Evolutionary conservation across 176 grass and related monocot genomes (phyloP).

Genomic region (Rhynchospora pubera): DNA sequence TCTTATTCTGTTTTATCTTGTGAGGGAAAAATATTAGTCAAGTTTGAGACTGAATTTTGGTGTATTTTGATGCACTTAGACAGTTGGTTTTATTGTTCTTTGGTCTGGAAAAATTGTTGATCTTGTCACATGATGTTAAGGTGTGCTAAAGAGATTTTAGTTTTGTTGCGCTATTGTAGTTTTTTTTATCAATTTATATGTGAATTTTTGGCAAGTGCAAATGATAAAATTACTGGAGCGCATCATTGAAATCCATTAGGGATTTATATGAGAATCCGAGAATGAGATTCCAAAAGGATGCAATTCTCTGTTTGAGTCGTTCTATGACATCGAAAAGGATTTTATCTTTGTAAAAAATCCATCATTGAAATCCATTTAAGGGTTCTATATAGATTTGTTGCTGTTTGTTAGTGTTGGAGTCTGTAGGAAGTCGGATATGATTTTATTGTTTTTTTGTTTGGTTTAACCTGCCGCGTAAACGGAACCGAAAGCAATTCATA

Average conservation of each 20-base stretch:
- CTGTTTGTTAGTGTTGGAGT: no score
- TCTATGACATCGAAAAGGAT: no score
- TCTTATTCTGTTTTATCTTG: constrained; percentile 9
- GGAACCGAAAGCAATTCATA: not conserved
- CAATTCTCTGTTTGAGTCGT: no score
- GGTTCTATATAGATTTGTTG: no score
- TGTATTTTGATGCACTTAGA: constrained; percentile 18
- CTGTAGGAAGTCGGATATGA: no score
- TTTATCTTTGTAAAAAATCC: no score
- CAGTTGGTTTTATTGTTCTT: constrained; percentile 5
- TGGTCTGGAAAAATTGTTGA: constrained; percentile 9
- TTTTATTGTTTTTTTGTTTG: no score
- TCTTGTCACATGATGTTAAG: not conserved
- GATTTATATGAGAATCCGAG: no score
- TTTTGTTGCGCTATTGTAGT: not conserved
- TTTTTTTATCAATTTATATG: not conserved
- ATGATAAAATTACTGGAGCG: no score
- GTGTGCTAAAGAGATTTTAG: not conserved
- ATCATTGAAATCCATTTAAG: no score
- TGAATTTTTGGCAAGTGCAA: not conserved
- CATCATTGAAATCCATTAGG: no score
- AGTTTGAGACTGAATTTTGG: not conserved
- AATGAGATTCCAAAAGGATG: no score
- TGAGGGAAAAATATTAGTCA: constrained; percentile 8
- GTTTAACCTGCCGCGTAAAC: not conserved